Conservation (phyloP, 805 yeast species). For the Kregervanrija delftensis region DNA sequence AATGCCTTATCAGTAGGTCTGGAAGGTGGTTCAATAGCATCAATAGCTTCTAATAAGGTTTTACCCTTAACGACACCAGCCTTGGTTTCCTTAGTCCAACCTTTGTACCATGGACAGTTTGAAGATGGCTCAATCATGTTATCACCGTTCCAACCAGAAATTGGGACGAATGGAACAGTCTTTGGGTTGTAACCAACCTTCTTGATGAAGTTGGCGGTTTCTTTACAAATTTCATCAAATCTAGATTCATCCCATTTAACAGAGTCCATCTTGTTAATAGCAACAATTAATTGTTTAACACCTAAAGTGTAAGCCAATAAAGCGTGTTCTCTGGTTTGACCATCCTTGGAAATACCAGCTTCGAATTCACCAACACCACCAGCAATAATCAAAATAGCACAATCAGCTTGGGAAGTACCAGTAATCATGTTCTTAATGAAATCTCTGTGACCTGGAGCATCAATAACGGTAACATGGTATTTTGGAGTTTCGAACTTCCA, state of each 20-base stretch:
- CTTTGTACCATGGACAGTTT: slow-evolving; percentile 86
- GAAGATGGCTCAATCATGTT: slow-evolving; percentile 81
- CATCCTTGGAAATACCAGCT: slow-evolving; percentile 92
- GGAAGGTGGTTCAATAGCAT: slow-evolving; percentile 70
- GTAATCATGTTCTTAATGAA: slow-evolving; percentile 95
- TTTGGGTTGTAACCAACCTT: slow-evolving; percentile 80
- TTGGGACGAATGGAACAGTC: slow-evolving; percentile 82
- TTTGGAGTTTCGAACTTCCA: slow-evolving; percentile 92
- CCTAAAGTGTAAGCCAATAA: slow-evolving; percentile 85
- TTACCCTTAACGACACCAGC: slow-evolving; percentile 67
- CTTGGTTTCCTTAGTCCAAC: slow-evolving; percentile 77
- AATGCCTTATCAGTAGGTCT: slow-evolving; percentile 85
- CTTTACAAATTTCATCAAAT: slow-evolving; percentile 71
- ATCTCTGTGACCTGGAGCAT: slow-evolving; percentile 96
- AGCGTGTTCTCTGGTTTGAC: slow-evolving; percentile 95
- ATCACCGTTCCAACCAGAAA: slow-evolving; percentile 91
- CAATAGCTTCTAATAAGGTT: slow-evolving; percentile 81
- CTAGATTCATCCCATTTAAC: slow-evolving; percentile 81
- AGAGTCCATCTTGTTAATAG: slow-evolving; percentile 93
- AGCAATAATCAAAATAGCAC: slow-evolving; percentile 86
- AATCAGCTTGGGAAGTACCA: slow-evolving; percentile 91
- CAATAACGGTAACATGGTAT: slow-evolving; percentile 85
- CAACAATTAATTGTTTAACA: slow-evolving; percentile 81
- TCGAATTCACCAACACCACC: slow-evolving; percentile 94
- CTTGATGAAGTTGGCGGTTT: slow-evolving; percentile 74